Conservation (phyloP, 139 green algal species). For the Prasinococcaceae sp. region DNA sequence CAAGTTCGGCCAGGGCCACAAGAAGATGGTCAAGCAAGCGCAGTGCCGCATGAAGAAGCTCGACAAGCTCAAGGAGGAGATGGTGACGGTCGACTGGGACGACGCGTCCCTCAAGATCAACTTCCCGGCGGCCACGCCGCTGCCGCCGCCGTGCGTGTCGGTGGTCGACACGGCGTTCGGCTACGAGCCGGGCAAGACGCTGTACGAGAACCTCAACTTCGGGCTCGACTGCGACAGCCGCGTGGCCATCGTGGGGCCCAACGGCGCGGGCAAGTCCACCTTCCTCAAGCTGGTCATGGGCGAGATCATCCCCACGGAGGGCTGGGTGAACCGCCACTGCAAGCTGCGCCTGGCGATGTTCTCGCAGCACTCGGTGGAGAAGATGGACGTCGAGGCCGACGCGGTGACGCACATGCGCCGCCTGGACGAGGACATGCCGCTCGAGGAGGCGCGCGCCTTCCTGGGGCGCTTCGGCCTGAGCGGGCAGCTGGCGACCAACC, state of each 20-base stretch:
- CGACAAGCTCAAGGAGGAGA: constrained; percentile 18
- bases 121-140: constrained; percentile 14
- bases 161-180: constrained; percentile 20
- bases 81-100: constrained; percentile 22
- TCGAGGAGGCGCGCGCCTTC: constrained; percentile 45
- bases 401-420: constrained; percentile 27
- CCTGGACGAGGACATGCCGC: constrained; percentile 28
- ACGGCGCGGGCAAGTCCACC: constrained; percentile 76
- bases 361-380: constrained; percentile 91
- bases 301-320: constrained; percentile 25
- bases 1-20: constrained; percentile 20
- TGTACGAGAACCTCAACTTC: constrained; percentile 75
- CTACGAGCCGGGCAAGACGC: constrained; percentile 20
- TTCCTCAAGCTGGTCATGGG: constrained; percentile 69
- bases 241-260: constrained; percentile 71
- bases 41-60: constrained; percentile 29
- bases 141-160: constrained; percentile 23
- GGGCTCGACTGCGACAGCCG: constrained; percentile 65
- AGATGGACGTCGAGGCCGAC: constrained; percentile 61
- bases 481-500: constrained; percentile 64
- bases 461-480: constrained; percentile 76
- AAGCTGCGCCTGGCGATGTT: constrained; percentile 77
- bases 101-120: constrained; percentile 27
- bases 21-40: constrained; percentile 26
- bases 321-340: constrained; percentile 26